Percentiles rank a stretch among this genome's conserved stretches.
Evolutionary conservation across 2,329 filamentous ascomycete species (phyloP).

Genomic region (Lasiodiplodia theobromae): DNA sequence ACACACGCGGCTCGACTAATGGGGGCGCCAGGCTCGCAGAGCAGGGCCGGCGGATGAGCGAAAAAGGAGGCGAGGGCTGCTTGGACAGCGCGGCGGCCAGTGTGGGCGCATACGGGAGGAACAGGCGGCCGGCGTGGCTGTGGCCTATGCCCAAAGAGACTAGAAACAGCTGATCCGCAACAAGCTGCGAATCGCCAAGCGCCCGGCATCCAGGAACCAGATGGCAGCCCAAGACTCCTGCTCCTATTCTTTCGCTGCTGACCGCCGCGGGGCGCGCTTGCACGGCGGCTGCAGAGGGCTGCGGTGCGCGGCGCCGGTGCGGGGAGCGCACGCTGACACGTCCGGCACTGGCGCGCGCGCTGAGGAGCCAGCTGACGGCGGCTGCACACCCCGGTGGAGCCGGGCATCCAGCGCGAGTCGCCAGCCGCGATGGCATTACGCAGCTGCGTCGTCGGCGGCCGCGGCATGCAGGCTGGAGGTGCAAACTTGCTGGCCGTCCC

Average conservation of each 20-base stretch:
- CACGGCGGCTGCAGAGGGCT: conserved; percentile 3
- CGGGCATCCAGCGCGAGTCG: conserved; percentile 6
- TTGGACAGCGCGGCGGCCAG: conserved; percentile 24
- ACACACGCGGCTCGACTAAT: conserved; percentile 30
- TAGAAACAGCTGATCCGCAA: conserved; percentile 29
- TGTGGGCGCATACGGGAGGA: conserved; percentile 28
- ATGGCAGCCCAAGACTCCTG: conserved; percentile 13
- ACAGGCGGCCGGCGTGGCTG: conserved; percentile 19
- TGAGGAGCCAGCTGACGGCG: conserved; percentile 17
- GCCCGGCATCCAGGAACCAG: conserved; percentile 21
- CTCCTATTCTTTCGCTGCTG: conserved; percentile 16
- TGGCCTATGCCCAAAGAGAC: conserved; percentile 12
- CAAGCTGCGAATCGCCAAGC: conserved; percentile 29
- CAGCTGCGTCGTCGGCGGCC: conserved; percentile 12
- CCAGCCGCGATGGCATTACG: conserved; percentile 15
- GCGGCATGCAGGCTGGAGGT: background rate
- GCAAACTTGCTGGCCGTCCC: conserved; percentile 11
- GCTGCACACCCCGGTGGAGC: conserved; percentile 17
- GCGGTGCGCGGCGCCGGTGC: background rate
- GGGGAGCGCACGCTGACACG: conserved; percentile 18
- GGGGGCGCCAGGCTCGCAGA: conserved; percentile 6
- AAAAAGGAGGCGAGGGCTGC: conserved; percentile 25
- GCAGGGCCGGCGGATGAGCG: conserved; percentile 19
- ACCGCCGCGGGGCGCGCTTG: conserved; percentile 4
- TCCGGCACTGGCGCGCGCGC: conserved; percentile 1